Conservation (phyloP, 768 basidiomycete species). For the Austroboletus eburneus region DNA sequence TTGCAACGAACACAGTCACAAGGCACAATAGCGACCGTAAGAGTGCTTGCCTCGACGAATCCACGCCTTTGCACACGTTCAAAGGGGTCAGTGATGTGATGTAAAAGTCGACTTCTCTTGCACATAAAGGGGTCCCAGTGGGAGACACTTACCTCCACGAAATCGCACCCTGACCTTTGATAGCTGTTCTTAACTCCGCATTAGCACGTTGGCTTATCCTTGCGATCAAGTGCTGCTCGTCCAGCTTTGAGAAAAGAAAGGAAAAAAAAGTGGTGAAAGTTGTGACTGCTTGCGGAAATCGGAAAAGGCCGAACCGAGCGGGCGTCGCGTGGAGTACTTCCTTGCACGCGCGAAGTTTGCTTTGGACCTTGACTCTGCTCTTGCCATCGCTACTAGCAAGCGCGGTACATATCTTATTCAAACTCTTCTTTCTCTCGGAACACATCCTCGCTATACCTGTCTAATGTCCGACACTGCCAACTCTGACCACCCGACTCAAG, state of each 20-base stretch:
- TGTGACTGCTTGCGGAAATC: too few relatives aligned
- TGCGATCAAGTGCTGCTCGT: too few relatives aligned
- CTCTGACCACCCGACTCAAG: slow-evolving; percentile 2
- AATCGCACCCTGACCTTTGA: too few relatives aligned
- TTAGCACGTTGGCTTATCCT: too few relatives aligned
- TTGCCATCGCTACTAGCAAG: too few relatives aligned
- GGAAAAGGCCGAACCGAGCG: slow-evolving; percentile 18
- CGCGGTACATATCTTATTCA: slow-evolving; percentile 18
- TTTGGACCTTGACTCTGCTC: slow-evolving; percentile 1
- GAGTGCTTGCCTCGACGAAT: not conserved
- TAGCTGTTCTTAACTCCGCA: too few relatives aligned
- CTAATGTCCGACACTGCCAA: slow-evolving; percentile 13
- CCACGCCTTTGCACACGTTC: not conserved
- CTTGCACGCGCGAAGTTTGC: not conserved
- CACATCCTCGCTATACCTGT: not conserved
- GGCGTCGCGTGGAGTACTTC: slow-evolving; percentile 13
- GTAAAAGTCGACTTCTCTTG: not conserved
- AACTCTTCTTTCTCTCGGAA: not conserved
- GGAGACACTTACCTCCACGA: too few relatives aligned
- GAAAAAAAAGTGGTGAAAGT: too few relatives aligned
- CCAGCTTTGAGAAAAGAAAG: too few relatives aligned
- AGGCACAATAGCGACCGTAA: not conserved
- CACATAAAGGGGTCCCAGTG: too few relatives aligned
- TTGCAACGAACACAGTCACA: not conserved
- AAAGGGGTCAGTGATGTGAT: not conserved